These are phyloP conservation scores for Neobulgaria alba DNA, from an alignment of 2,329 filamentous ascomycete genomes.

Conservation along the genomic window DNA sequence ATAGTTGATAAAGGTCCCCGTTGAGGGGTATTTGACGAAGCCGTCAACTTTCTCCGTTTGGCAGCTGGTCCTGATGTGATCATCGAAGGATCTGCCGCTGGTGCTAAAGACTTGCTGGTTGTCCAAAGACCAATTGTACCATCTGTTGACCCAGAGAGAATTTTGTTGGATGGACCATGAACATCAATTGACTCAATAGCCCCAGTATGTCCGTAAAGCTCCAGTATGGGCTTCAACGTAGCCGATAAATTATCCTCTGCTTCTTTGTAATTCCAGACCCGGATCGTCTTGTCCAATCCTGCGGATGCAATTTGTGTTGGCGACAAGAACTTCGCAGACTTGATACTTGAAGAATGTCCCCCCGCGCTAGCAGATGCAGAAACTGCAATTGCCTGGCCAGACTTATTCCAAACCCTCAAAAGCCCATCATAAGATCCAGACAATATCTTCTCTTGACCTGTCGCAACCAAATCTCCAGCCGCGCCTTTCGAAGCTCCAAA, in stretches of 20 bases:
- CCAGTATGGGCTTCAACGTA: constrained; percentile 60
- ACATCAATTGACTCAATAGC: constrained; percentile 68
- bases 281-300: constrained; percentile 74
- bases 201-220: constrained; percentile 75
- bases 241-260: constrained; percentile 46
- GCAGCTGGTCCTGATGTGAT: constrained; percentile 58
- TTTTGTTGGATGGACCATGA: constrained; percentile 62
- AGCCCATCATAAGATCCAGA: constrained; percentile 91
- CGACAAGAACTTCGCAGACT: constrained; percentile 76
- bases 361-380: constrained; percentile 58
- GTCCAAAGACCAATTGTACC: constrained; percentile 84
- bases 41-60: constrained; percentile 67
- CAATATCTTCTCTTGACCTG: constrained; percentile 64
- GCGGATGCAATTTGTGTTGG: constrained; percentile 72
- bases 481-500: constrained; percentile 42
- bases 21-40: constrained; percentile 45
- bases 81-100: constrained; percentile 60
- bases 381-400: constrained; percentile 74
- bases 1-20: constrained; percentile 73
- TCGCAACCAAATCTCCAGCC: constrained; percentile 40
- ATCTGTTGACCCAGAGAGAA: constrained; percentile 81
- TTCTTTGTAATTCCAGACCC: constrained; percentile 83
- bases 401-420: constrained; percentile 81
- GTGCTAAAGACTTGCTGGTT: constrained; percentile 65
- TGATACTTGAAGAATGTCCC: constrained; percentile 69